A percentile compares a stretch with the other conserved stretches of the same genome.
Conservation (phyloP, 148 eudicot species). For the Limonium bicolor region DNA sequence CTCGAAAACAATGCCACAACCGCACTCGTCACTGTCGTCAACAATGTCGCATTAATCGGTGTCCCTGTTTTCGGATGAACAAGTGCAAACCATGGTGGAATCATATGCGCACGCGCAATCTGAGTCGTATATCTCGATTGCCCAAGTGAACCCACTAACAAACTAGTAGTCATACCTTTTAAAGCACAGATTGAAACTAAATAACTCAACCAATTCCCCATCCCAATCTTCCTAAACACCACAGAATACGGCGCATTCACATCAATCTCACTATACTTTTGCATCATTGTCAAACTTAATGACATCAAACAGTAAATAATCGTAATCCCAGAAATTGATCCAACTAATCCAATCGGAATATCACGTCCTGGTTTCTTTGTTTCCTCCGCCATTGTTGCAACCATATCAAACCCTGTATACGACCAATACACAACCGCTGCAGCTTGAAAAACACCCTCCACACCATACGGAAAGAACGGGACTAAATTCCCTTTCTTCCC, state of each 20-base stretch:
- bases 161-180: conserved; percentile 85
- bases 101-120: conserved; percentile 87
- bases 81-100: conserved; percentile 79
- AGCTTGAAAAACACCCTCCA: conserved; percentile 63
- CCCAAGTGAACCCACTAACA: conserved; percentile 77
- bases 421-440: conserved; percentile 92
- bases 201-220: conserved; percentile 92
- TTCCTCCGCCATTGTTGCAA: conserved; percentile 93
- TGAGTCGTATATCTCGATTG: conserved; percentile 92
- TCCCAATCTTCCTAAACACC: conserved; percentile 56
- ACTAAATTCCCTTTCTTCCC: conserved; percentile 38
- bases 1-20: conserved; percentile 65
- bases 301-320: conserved; percentile 81
- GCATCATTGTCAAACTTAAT: conserved; percentile 55
- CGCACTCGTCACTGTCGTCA: conserved; percentile 45
- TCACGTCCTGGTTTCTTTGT: conserved; percentile 58
- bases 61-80: conserved; percentile 84
- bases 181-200: conserved; percentile 63
- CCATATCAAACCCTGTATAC: conserved; percentile 85
- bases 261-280: conserved; percentile 61
- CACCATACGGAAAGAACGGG: conserved; percentile 73
- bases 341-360: conserved; percentile 77
- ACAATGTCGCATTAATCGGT: conserved; percentile 69
- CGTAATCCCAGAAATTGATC: conserved; percentile 72
- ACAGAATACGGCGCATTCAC: conserved; percentile 69